A percentile compares a stretch with the other conserved stretches of the same genome.
phyloP scores from a whole-genome alignment of 31 red algal genomes.

The Pterothamnion heteromorphum region DNA sequence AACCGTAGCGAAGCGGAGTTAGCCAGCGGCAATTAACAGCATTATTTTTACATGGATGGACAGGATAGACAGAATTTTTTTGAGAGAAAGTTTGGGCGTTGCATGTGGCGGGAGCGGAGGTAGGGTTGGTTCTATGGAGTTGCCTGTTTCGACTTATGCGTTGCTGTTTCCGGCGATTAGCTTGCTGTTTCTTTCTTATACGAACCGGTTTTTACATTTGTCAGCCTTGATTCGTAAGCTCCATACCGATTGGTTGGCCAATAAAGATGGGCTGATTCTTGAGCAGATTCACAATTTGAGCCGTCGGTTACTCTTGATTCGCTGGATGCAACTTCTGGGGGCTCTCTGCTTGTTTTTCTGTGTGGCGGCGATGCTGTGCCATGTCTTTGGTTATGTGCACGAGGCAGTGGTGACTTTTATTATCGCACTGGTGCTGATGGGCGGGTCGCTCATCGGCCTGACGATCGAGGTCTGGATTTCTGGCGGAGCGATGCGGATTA shows the following conservation, averaged over 20 bases:
- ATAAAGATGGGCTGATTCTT: neutral
- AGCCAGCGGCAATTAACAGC: no score
- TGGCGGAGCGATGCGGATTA: slow-evolving; percentile 11
- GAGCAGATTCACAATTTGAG: slow-evolving; percentile 36
- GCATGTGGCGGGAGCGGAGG: no score
- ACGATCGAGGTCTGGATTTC: neutral
- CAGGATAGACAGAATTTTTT: no score
- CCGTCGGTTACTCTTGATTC: neutral
- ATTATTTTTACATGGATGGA: no score
- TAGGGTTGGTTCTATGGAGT: no score
- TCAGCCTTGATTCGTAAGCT: neutral
- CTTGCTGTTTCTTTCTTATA: slow-evolving; percentile 37
- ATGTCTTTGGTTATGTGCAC: neutral
- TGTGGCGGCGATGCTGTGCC: neutral
- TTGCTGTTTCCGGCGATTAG: slow-evolving; percentile 35
- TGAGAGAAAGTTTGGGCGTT: no score
- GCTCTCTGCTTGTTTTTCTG: neutral
- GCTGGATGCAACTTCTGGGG: slow-evolving; percentile 13
- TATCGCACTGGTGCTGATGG: slow-evolving; percentile 1
- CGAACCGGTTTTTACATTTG: slow-evolving; percentile 27
- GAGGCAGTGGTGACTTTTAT: neutral
- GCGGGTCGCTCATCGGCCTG: neutral
- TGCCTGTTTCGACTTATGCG: neutral
- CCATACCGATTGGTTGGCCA: slow-evolving; percentile 10
- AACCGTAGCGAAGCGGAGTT: no score